These are phyloP conservation scores for Diaporthe eres DNA, from an alignment of 2,329 filamentous ascomycete genomes.

Conservation along the genomic window DNA sequence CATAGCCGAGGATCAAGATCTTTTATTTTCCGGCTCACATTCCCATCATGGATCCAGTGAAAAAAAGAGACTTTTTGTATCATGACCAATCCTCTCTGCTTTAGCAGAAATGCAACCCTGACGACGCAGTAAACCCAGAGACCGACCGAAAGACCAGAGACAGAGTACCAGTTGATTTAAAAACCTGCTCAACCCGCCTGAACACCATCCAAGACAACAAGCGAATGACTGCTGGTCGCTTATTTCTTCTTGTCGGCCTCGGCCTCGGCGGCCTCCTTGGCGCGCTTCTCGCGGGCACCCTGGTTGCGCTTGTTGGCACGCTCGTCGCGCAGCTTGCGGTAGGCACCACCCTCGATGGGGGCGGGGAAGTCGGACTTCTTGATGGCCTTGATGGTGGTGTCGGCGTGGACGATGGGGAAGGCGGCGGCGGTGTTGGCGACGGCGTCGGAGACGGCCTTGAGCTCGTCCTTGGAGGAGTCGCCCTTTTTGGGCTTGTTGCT, in stretches of 20 bases:
- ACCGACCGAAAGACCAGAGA: slow-evolving; percentile 44
- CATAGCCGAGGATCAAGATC: slow-evolving; percentile 34
- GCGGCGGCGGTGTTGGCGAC: slow-evolving; percentile 65
- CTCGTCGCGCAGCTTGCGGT: slow-evolving; percentile 85
- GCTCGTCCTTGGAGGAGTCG: slow-evolving; percentile 88
- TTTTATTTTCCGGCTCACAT: slow-evolving; percentile 28
- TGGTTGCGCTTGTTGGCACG: slow-evolving; percentile 85
- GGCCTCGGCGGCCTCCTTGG: slow-evolving; percentile 87
- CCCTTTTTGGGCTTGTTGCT: slow-evolving; percentile 94
- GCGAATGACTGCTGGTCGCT: slow-evolving; percentile 47
- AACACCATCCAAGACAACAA: slow-evolving; percentile 31
- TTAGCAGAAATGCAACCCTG: slow-evolving; percentile 41
- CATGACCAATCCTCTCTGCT: slow-evolving; percentile 41
- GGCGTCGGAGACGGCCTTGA: slow-evolving; percentile 72
- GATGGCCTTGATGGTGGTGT: slow-evolving; percentile 79
- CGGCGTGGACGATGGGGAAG: slow-evolving; percentile 81
- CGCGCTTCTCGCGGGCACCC: slow-evolving; percentile 94
- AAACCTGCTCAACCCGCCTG: slow-evolving; percentile 31
- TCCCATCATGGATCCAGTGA: slow-evolving; percentile 29
- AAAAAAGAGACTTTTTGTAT: slow-evolving; percentile 36
- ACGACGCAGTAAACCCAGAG: slow-evolving; percentile 44
- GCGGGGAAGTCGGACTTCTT: slow-evolving; percentile 85
- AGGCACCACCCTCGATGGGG: slow-evolving; percentile 85
- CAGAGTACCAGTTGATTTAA: slow-evolving; percentile 42
- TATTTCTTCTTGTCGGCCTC: slow-evolving; percentile 87